Percentiles rank a stretch among this genome's conserved stretches.
Conservation (phyloP, 306 rosid species). For the Rubus parviflorus region DNA sequence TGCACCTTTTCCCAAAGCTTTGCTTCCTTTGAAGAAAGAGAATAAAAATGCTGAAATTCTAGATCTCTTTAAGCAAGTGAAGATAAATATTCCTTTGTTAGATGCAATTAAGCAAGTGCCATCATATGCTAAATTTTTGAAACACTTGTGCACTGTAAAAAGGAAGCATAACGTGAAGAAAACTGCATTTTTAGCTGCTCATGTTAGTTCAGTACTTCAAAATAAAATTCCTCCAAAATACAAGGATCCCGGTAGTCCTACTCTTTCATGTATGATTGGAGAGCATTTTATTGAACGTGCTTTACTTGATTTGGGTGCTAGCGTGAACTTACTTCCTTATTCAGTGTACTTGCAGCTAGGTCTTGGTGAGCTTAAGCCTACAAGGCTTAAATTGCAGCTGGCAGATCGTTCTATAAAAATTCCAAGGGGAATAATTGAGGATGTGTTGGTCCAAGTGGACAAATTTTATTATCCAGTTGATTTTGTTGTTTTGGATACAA, state of each 20-base stretch:
- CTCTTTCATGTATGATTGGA: not conserved
- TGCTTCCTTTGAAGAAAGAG: not conserved
- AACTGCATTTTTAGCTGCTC: not conserved
- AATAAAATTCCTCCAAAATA: not conserved
- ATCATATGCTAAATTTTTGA: not conserved
- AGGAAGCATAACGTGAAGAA: not conserved
- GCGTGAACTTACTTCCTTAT: not conserved
- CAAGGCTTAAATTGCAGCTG: not conserved
- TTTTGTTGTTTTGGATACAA: not conserved
- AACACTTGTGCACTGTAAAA: not conserved
- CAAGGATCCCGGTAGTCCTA: not conserved
- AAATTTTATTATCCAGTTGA: not conserved
- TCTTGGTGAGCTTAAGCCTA: not conserved
- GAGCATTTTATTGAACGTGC: not conserved
- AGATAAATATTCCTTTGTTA: not conserved
- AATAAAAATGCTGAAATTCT: not conserved
- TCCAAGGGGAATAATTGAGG: not conserved
- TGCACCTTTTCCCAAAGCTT: not conserved
- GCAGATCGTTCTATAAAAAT: not conserved
- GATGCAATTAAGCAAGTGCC: not conserved
- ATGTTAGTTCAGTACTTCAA: not conserved
- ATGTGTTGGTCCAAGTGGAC: not conserved
- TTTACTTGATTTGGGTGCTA: slow-evolving; percentile 11
- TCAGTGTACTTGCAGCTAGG: not conserved
- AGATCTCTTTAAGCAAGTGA: not conserved